Evolutionary conservation across 345 rosid species (phyloP), one percentile per base, ranked within the genome.

Genomic region (Syzygium grande): DNA sequence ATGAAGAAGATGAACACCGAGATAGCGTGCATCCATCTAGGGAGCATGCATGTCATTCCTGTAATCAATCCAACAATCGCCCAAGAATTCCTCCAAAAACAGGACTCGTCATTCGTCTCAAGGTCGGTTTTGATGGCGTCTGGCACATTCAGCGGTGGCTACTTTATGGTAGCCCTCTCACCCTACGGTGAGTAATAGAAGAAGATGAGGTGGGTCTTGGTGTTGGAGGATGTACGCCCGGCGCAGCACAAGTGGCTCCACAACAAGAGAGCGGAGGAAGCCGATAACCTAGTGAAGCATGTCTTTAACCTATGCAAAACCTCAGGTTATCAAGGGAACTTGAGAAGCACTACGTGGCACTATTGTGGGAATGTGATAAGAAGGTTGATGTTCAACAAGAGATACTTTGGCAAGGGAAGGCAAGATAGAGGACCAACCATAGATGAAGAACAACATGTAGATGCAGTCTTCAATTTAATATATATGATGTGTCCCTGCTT

Each of bases 151-250:
- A 91, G 91, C 65, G 85, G 87, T 23, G 87, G 92, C 2, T 87
- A 84, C 89, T 77, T 88, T 22, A 86, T 92, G 1, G 88, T 88
- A 38, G 88, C 84, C 1, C 11, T 30, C 19, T 27, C 92, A 17
- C 91, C 92, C 2, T 85, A 85, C 54, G 92, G 90, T n/a, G 91
- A 91, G 38, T 92, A 90, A 17, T 91, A 91, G 94, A 88, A 87
- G 90, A 92, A 93, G 86, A 93, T 93, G 95, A 89, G 91, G 88
- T 92, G 54, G 87, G 90, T 91, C 84, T 51, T 92, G 65, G 85
- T 88, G 21, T 85, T 92, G 11, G 93, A 92, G 68, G 13, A 91
- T 0, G 13, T 92, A 46, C 88, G 88, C 29, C 84, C 87, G 1
- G 79, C 88, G 9, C 91, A 86, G 65, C 90, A 89, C 68, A 43